Base-by-base conservation (phyloP, 306 rosid species). In the Citrullus amarus region DNA sequence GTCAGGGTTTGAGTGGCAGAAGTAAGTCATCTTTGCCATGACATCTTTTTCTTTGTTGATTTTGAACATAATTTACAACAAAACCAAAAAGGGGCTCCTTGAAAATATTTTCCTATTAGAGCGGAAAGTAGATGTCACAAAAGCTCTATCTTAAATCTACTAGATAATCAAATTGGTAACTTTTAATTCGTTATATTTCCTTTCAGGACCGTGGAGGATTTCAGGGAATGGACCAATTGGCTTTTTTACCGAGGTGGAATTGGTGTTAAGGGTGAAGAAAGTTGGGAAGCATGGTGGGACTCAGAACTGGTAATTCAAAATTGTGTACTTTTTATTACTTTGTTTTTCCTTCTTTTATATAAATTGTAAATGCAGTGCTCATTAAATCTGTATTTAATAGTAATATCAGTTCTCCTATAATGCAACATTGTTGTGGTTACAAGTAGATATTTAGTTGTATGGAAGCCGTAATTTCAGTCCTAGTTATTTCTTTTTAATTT, bases 211-310 rank as follows among this genome's bases (percentile, higher is more conserved):
- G 97, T 95, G 74, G 93, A 79, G 75, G 98, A 95, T 83, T 95
- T 92, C 81, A 85, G 92, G 67, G 98, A 95, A 77, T 95, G 98
- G 98, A 92, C 96, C 79, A 95, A 92, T 82, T 95, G 98, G 98
- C 92, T 95, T 78, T 90, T 92, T 67, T 90, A 92, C 78, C 81
- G 97, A 79, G 98, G 97, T 81, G 98, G 98, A 76, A 92, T 95
- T 75, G 98, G 98, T 80, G 97, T 95, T 38, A 89, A 92, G 86
- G 97, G 97, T 81, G 97, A 87, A 86, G 97, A 95, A 88, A 95
- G 98, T 83, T 95, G 98, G 98, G 98, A 95, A 91, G 96, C 97
- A 77, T 95, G 97, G 97, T 92, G 98, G 98, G 97, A 92, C 76
- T 97, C 93, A 84, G 98, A 95, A 87, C 86, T 92, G 97, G 98